A percentile compares a stretch with the other conserved stretches of the same genome.
These are phyloP conservation scores for Penicillium carneum DNA, from an alignment of 2,329 filamentous ascomycete species.

Conservation along the genomic window DNA sequence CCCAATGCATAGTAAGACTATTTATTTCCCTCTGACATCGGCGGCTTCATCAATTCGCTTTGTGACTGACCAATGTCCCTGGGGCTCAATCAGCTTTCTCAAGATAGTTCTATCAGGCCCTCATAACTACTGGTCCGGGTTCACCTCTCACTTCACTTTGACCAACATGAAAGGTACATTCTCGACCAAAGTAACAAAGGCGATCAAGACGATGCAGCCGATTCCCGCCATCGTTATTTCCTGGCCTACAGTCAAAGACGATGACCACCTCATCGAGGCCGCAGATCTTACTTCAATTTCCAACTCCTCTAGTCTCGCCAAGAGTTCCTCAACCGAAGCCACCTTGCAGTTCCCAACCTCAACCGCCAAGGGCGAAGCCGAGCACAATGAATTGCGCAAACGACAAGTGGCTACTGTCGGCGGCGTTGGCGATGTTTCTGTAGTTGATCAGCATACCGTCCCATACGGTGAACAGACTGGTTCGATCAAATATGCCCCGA, in stretches of 20 bases:
- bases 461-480: constrained; percentile 64
- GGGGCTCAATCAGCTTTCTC: constrained; percentile 58
- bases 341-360: constrained; percentile 41
- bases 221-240: constrained; percentile 18
- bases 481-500: constrained; percentile 66
- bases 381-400: constrained; percentile 41
- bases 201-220: constrained; percentile 30
- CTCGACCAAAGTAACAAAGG: constrained; percentile 47
- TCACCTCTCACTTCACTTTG: constrained; percentile 71
- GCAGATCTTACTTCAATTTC: not conserved
- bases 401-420: constrained; percentile 37
- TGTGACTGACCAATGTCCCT: constrained; percentile 7
- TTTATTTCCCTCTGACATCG: not conserved
- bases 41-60: not conserved
- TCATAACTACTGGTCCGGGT: constrained; percentile 58
- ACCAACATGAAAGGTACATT: constrained; percentile 69
- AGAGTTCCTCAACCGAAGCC: constrained; percentile 41
- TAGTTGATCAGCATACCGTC: constrained; percentile 46
- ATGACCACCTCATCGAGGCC: constrained; percentile 20
- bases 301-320: constrained; percentile 14
- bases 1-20: constrained; percentile 64
- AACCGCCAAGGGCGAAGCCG: constrained; percentile 34
- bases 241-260: constrained; percentile 3
- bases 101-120: constrained; percentile 64
- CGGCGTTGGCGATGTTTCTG: not conserved